These are phyloP conservation scores for Aspergillus novoparasiticus DNA, from an alignment of 2,329 filamentous ascomycete species.

Conservation along the genomic window DNA sequence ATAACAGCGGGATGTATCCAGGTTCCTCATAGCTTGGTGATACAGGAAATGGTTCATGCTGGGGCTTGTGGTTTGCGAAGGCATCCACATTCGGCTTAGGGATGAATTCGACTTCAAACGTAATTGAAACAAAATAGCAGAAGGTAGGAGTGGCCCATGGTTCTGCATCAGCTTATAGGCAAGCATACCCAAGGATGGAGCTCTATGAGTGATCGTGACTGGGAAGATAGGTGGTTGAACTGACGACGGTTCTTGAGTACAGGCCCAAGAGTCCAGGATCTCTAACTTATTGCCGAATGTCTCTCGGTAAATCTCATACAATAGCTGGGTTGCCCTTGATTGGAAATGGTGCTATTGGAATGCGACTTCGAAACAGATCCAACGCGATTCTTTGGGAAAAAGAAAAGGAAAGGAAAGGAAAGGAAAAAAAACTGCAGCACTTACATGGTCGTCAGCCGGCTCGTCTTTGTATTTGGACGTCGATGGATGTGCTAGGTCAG, in stretches of 20 bases:
- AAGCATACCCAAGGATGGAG: not conserved
- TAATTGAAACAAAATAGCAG: not conserved
- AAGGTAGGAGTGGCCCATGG: not conserved
- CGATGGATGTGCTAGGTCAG: conserved; percentile 42
- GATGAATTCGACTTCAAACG: not conserved
- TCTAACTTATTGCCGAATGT: conserved; percentile 9
- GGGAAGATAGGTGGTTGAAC: not conserved
- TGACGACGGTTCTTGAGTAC: not conserved
- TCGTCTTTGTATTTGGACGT: conserved; percentile 52
- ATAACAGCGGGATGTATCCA: not conserved
- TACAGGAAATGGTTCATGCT: not conserved
- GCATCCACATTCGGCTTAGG: not conserved
- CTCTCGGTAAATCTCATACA: conserved; percentile 13
- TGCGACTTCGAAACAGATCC: not conserved
- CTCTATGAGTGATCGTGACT: not conserved
- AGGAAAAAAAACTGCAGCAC: conserved; percentile 31
- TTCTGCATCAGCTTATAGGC: not conserved
- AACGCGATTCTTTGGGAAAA: conserved; percentile 8
- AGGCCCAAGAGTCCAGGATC: not conserved
- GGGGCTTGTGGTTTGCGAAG: not conserved
- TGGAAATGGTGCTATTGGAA: conserved; percentile 3
- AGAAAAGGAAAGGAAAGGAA: conserved; percentile 21
- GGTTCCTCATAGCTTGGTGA: not conserved
- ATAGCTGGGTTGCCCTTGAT: conserved; percentile 21
- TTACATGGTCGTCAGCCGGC: conserved; percentile 50